Percentiles rank a stretch among this genome's conserved stretches.
These are phyloP conservation scores for Plasmodium malariae DNA, from an alignment of 169 alveolate genomes.

Conservation along the genomic window DNA sequence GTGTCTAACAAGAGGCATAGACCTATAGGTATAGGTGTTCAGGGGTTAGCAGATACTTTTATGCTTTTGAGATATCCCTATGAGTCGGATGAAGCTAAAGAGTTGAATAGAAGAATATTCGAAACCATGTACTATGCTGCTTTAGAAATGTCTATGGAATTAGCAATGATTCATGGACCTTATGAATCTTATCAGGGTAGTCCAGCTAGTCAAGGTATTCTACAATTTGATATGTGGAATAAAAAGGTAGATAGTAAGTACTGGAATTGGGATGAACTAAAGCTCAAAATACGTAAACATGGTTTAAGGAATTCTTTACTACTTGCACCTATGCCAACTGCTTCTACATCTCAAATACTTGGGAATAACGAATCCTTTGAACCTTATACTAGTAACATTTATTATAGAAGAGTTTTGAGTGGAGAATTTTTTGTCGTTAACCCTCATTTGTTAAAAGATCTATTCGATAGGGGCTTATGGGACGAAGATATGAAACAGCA, in stretches of 20 bases:
- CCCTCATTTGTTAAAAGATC: slow-evolving; percentile 97
- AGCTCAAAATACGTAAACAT: slow-evolving; percentile 89
- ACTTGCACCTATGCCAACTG: slow-evolving; percentile 99
- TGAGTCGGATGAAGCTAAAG: slow-evolving; percentile 95
- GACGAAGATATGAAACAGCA: slow-evolving; percentile 93
- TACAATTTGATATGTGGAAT: slow-evolving; percentile 98
- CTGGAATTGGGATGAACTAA: slow-evolving; percentile 97
- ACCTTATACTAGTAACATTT: slow-evolving; percentile 98
- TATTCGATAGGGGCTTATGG: slow-evolving; percentile 96
- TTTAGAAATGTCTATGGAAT: slow-evolving; percentile 93
- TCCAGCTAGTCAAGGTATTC: slow-evolving; percentile 97
- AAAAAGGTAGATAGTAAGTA: slow-evolving; percentile 86
- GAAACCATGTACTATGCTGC: slow-evolving; percentile 99
- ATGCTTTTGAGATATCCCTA: slow-evolving; percentile 95
- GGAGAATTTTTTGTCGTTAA: slow-evolving; percentile 98
- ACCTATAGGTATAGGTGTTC: slow-evolving; percentile 99
- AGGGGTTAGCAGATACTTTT: slow-evolving; percentile 99
- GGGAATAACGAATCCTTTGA: slow-evolving; percentile 99
- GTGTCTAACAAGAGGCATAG: slow-evolving; percentile 96
- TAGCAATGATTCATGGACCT: slow-evolving; percentile 95
- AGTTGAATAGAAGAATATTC: slow-evolving; percentile 94
- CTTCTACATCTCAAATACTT: slow-evolving; percentile 97
- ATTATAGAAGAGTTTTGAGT: slow-evolving; percentile 97
- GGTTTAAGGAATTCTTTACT: slow-evolving; percentile 98
- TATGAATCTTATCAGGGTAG: slow-evolving; percentile 96